Conservation (phyloP, 208 protist genomes). For the Crithidia thermophila region DNA sequence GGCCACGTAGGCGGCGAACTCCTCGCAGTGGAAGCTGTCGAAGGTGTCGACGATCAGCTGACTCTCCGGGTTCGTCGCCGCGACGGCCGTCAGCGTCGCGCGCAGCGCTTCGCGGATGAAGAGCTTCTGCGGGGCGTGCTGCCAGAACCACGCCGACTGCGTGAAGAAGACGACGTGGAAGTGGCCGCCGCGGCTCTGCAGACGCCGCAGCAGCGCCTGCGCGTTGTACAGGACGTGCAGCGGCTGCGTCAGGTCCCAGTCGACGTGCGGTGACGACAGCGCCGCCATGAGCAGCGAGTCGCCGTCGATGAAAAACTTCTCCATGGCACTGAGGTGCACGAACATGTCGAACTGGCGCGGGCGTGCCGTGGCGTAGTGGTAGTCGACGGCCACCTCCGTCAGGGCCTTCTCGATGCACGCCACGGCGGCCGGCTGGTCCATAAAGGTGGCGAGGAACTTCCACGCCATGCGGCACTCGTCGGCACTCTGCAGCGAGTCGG, state of each 20-base stretch:
- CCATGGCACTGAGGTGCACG: conserved; percentile 82
- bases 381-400: conserved; percentile 52
- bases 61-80: conserved; percentile 36
- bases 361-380: conserved; percentile 78
- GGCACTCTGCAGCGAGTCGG: conserved; percentile 52
- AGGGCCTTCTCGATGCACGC: conserved; percentile 50
- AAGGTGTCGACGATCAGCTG: conserved; percentile 67
- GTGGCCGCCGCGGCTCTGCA: conserved; percentile 70
- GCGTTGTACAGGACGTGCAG: conserved; percentile 89
- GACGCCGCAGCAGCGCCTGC: conserved; percentile 70
- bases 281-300: conserved; percentile 90
- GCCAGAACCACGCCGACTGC: conserved; percentile 72
- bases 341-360: conserved; percentile 92
- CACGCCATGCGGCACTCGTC: conserved; percentile 78
- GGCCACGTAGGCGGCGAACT: conserved; percentile 61
- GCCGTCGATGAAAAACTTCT: conserved; percentile 94
- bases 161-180: conserved; percentile 92
- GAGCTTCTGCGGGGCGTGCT: conserved; percentile 72
- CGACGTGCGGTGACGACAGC: conserved; percentile 71
- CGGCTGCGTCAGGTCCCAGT: conserved; percentile 90
- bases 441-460: conserved; percentile 72
- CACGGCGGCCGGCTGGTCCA: conserved; percentile 25
- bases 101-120: conserved; percentile 81
- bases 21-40: conserved; percentile 64
- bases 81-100: conserved; percentile 40